Conservation (phyloP, 257 asterid genomes). For the Nicotiana otophora region DNA sequence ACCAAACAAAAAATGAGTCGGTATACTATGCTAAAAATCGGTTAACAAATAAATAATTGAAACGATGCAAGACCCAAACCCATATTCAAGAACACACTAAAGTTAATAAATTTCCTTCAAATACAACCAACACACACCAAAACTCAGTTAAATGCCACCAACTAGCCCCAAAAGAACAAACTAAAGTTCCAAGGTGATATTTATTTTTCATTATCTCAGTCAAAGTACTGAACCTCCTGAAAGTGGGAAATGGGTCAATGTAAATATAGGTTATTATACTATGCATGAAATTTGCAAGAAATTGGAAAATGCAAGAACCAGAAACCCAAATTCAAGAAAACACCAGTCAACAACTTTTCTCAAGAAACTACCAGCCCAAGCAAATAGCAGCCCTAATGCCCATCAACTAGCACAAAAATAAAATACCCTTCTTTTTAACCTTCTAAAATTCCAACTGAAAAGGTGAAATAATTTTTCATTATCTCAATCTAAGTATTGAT, state of each 20-base stretch:
- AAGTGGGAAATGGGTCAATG: neutral
- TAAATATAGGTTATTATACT: neutral
- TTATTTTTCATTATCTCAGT: neutral
- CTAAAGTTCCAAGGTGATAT: neutral
- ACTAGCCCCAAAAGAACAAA: neutral
- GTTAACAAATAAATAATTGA: conserved; percentile 10
- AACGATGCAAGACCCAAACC: conserved; percentile 3
- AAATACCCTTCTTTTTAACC: neutral
- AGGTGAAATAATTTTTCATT: too few species aligned
- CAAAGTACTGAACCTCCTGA: neutral
- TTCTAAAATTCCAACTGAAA: too few species aligned
- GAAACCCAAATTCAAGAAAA: neutral
- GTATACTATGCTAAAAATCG: neutral
- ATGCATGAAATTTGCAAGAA: neutral
- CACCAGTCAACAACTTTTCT: neutral
- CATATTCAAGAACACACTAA: conserved; percentile 3
- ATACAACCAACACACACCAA: neutral
- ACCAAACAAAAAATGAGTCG: neutral
- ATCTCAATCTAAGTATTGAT: too few species aligned
- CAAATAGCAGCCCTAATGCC: neutral
- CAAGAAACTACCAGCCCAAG: neutral
- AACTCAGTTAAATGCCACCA: neutral
- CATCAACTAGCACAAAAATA: neutral
- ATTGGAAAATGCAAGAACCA: neutral
- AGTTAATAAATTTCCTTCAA: conserved; percentile 16